Percentiles rank a stretch among this genome's conserved stretches.
Evolutionary conservation across 768 basidiomycete species (phyloP).

Genomic region (Pisolithus marmoratus): DNA sequence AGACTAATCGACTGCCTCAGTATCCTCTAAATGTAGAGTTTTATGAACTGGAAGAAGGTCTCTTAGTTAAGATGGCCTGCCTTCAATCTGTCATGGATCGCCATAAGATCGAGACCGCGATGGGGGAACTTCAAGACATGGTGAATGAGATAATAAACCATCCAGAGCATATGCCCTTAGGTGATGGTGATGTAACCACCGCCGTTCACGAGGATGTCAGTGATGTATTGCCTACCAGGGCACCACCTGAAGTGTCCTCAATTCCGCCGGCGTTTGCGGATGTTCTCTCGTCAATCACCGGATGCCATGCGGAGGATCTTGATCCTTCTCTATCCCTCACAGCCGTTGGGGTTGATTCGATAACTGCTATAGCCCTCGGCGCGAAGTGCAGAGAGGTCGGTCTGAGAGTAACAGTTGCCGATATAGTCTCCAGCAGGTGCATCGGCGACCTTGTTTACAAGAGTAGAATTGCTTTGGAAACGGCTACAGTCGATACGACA

Average conservation of each 20-base stretch:
- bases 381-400: constrained; percentile 35
- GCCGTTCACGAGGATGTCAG: neutral
- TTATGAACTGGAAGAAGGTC: constrained; percentile 24
- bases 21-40: constrained; percentile 42
- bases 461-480: neutral
- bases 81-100: constrained; percentile 23
- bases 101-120: constrained; percentile 12
- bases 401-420: constrained; percentile 28
- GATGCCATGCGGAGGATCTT: constrained; percentile 26
- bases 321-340: constrained; percentile 30
- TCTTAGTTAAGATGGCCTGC: constrained; percentile 34
- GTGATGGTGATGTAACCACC: neutral
- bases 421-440: constrained; percentile 38
- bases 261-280: constrained; percentile 9
- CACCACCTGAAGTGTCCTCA: neutral
- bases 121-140: constrained; percentile 15
- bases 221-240: neutral
- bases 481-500: neutral
- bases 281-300: constrained; percentile 14
- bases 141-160: constrained; percentile 16
- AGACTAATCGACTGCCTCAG: constrained; percentile 17
- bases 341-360: constrained; percentile 44
- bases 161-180: constrained; percentile 11
- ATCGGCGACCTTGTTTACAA: constrained; percentile 24
- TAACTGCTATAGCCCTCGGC: constrained; percentile 41